Conservation (phyloP, 306 rosid species). For the Trichosanthes truncata region DNA sequence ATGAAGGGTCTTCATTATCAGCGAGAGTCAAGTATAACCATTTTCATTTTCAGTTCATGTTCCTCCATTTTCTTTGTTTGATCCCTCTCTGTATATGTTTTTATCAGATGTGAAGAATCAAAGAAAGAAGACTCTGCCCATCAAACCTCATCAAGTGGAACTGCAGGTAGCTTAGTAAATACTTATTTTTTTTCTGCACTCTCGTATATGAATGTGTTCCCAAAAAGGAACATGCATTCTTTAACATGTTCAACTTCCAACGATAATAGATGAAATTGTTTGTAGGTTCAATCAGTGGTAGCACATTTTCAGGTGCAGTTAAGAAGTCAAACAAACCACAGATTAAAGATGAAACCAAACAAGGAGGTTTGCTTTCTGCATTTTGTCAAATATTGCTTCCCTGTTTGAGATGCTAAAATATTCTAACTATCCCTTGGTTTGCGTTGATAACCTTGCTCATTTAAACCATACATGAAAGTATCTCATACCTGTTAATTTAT, state of each 20-base stretch:
- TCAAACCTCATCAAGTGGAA: slow-evolving; percentile 31
- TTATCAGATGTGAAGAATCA: slow-evolving; percentile 50
- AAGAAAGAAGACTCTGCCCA: slow-evolving; percentile 27
- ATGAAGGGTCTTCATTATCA: slow-evolving; percentile 44
- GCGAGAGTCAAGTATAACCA: slow-evolving; percentile 35
- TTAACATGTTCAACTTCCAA: neutral
- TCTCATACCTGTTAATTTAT: neutral
- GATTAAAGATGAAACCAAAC: slow-evolving; percentile 36
- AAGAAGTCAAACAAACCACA: slow-evolving; percentile 41
- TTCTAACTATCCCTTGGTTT: neutral
- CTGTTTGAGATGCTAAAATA: neutral
- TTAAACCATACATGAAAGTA: neutral
- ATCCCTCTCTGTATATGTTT: neutral
- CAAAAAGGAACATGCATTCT: neutral
- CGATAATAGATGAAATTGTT: slow-evolving; percentile 15
- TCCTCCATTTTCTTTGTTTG: slow-evolving; percentile 14
- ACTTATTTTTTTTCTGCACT: neutral
- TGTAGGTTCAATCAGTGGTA: slow-evolving; percentile 29
- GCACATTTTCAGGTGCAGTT: slow-evolving; percentile 34
- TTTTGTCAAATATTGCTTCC: slow-evolving; percentile 1
- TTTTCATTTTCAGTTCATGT: slow-evolving; percentile 12
- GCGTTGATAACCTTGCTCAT: neutral
- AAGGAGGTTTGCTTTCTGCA: slow-evolving; percentile 48
- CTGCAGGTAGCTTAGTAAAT: slow-evolving; percentile 42
- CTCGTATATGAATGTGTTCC: neutral